Evolutionary conservation across 768 basidiomycete species (phyloP), one percentile per base, ranked within the genome.

Genomic region (Tulasnella sp.): DNA sequence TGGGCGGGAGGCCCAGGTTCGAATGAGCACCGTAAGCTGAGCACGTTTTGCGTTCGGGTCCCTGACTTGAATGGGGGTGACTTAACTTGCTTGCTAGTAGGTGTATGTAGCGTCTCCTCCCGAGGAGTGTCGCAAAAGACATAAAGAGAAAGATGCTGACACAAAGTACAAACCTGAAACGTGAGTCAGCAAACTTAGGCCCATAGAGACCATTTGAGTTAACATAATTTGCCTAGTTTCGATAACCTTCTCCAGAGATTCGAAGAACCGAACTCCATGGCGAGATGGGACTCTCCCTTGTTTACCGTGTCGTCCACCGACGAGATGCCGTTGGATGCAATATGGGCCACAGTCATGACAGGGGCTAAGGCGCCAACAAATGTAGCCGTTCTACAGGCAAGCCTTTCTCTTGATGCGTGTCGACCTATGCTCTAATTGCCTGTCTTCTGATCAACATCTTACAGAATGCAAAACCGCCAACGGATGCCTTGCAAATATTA

Each of bases 261-360:
- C 76, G 97, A 99, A 81, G 97, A 98, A 77, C 97, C 97, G 0
- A 95, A 93, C 0, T 95, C 95, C 4, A 95, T 95, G 90, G 95
- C 92, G n/a, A 88, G 96, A 65, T 99, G 96, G 96, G 96, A 99
- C 79, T 92, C 96, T 0, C 96, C 97, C 0, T 84, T 98, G 47
- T 92, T 97, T 79, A 94, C 92, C 1, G 81, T 97, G 0, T 81
- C 88, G 4, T 93, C 89, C 86, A 84, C 86, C 35, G 93, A 94
- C 73, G 82, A 86, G 17, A 79, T 90, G 9, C 89, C 91, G 3
- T 83, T 83, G 16, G 83, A 88, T 8, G 85, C 86, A 17, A 90
- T 99, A 29, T 97, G 91, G 89, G 84, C 87, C 17, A 89, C 92
- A 0, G 81, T 95, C 40, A 92, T 89, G 4, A 89, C 85, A 72